Conservation (phyloP, 148 eudicot genomes). For the Diospyros lotus region DNA sequence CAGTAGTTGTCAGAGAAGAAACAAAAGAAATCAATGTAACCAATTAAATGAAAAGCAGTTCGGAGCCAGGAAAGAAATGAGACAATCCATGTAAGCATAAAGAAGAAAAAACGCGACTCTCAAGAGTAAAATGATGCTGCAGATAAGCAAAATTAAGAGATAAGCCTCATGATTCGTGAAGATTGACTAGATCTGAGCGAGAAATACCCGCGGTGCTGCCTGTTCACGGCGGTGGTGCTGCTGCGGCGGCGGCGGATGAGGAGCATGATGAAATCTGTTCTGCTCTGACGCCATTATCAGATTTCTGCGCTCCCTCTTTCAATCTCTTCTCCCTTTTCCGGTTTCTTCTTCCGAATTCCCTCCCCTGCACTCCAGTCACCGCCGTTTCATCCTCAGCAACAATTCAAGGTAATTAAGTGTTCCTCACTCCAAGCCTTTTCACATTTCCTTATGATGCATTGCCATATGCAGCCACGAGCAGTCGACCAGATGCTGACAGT, state of each 20-base stretch:
- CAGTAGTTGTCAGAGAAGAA: too few species aligned
- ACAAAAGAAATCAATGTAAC: too few species aligned
- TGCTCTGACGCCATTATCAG: constrained; percentile 62
- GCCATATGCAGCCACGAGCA: neutral
- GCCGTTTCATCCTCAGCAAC: constrained; percentile 5
- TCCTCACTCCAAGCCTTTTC: neutral
- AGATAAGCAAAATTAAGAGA: neutral
- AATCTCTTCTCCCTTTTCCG: neutral
- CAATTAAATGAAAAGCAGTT: neutral
- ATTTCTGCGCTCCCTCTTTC: neutral
- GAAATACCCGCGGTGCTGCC: constrained; percentile 40
- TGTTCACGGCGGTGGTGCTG: constrained; percentile 22
- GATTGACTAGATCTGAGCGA: constrained; percentile 6
- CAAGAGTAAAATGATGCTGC: neutral
- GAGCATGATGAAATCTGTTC: constrained; percentile 33
- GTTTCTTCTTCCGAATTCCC: too few species aligned
- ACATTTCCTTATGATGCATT: neutral
- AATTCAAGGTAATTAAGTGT: neutral
- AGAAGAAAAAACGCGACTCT: neutral
- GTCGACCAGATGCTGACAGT: constrained; percentile 2
- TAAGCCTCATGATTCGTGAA: neutral
- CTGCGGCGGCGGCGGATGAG: constrained; percentile 22
- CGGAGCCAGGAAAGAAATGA: too few species aligned
- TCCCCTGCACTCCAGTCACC: neutral
- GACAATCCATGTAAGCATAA: too few species aligned